Conservation (phyloP, 129 eudicot species). For the Glebionis coronaria region DNA sequence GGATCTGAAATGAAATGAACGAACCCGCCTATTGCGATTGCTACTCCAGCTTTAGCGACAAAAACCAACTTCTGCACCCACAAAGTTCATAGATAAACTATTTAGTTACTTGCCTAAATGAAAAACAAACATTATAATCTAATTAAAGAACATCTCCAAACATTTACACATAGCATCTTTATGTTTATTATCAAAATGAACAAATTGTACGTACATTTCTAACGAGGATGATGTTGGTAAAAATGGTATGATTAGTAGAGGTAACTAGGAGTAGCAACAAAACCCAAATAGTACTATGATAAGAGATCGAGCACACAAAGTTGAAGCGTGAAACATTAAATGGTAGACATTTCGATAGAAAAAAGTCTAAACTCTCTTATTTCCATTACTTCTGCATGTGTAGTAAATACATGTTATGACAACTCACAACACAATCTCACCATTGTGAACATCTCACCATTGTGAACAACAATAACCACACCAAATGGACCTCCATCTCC, state of each 20-base stretch:
- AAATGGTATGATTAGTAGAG: not conserved
- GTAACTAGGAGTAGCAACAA: too few species aligned
- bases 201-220: too few species aligned
- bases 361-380: too few species aligned
- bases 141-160: not conserved
- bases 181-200: too few species aligned
- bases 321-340: too few species aligned
- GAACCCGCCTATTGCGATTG: not conserved
- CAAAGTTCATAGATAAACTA: not conserved
- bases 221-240: too few species aligned
- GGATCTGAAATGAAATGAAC: not conserved
- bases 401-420: not conserved
- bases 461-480: not conserved
- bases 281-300: too few species aligned
- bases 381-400: not conserved
- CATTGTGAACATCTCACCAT: not conserved
- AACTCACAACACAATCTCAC: not conserved
- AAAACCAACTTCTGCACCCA: not conserved
- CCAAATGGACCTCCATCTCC: conserved; percentile 1
- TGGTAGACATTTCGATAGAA: too few species aligned
- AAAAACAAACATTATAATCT: not conserved
- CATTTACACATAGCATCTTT: not conserved
- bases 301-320: too few species aligned
- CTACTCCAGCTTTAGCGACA: not conserved
- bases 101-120: not conserved